Percentiles rank a stretch among this genome's conserved stretches.
phyloP scores from a whole-genome alignment of 202 grass and related monocot species.

The Carex arenaria region DNA sequence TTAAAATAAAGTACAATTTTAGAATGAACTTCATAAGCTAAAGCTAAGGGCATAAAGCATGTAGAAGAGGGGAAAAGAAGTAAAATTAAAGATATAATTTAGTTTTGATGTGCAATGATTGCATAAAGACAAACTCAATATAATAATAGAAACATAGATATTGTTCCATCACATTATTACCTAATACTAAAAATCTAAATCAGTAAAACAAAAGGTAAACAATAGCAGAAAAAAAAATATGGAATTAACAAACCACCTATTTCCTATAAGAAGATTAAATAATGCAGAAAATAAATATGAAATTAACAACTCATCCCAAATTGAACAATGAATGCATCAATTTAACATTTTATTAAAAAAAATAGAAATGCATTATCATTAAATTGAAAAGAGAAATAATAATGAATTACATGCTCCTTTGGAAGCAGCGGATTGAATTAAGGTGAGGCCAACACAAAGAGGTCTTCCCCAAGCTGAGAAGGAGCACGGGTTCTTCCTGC shows the following conservation, averaged over 20 bases:
- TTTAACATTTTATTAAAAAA: not conserved
- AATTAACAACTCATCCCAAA: not conserved
- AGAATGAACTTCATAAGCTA: slow-evolving; percentile 7
- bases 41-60: slow-evolving; percentile 4
- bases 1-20: not conserved
- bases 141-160: slow-evolving; percentile 2
- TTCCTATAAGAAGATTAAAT: not conserved
- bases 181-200: not conserved
- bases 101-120: not conserved
- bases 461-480: not conserved
- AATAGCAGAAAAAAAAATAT: not conserved
- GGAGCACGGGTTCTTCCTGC: slow-evolving; percentile 26
- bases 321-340: not conserved
- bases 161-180: not conserved
- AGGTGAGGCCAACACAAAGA: slow-evolving; percentile 67
- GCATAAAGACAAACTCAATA: not conserved
- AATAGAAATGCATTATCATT: not conserved
- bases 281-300: too few relatives aligned
- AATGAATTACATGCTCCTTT: slow-evolving; percentile 63
- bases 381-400: not conserved
- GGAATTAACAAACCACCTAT: not conserved
- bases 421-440: slow-evolving; percentile 68
- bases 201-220: not conserved
- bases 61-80: not conserved
- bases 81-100: not conserved